Conservation (phyloP, 2,329 filamentous ascomycete species). For the Claviceps cyperi region DNA sequence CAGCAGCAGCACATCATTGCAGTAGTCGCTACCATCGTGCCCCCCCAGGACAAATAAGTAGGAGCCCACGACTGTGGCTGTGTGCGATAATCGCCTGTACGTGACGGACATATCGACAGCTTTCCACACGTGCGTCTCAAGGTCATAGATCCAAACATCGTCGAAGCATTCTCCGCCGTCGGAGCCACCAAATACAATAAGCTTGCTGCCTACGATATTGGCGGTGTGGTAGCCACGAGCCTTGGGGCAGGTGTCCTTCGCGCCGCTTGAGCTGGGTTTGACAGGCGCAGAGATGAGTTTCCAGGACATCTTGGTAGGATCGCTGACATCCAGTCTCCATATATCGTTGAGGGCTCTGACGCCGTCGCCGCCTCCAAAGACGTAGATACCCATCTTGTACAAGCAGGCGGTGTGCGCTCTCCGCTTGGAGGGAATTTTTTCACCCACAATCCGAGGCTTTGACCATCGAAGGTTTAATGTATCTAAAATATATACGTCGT, state of each 20-base stretch:
- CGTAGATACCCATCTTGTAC: slow-evolving; percentile 53
- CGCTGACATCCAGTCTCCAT: slow-evolving; percentile 56
- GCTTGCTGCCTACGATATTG: slow-evolving; percentile 58
- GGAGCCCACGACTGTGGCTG: slow-evolving; percentile 53
- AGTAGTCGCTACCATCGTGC: slow-evolving; percentile 56
- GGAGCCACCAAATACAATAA: slow-evolving; percentile 57
- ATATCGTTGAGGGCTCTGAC: slow-evolving; percentile 58
- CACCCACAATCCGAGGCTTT: slow-evolving; percentile 44
- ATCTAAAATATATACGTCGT: slow-evolving; percentile 58
- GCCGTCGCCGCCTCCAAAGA: slow-evolving; percentile 59
- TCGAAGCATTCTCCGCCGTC: slow-evolving; percentile 60
- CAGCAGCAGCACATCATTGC: slow-evolving; percentile 51
- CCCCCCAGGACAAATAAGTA: slow-evolving; percentile 58
- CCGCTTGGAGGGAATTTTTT: slow-evolving; percentile 43
- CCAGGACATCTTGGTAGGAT: slow-evolving; percentile 55
- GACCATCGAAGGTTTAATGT: slow-evolving; percentile 55
- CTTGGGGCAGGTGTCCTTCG: slow-evolving; percentile 36
- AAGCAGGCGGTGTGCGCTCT: slow-evolving; percentile 57
- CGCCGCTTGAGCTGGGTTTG: slow-evolving; percentile 14
- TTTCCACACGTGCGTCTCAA: slow-evolving; percentile 47
- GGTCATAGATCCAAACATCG: slow-evolving; percentile 60
- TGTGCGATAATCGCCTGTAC: slow-evolving; percentile 53
- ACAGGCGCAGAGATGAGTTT: slow-evolving; percentile 42
- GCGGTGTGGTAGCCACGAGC: slow-evolving; percentile 57
- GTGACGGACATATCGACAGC: slow-evolving; percentile 42